phyloP scores from a whole-genome alignment of 768 basidiomycete species.

The Rhizopogon sp. region DNA sequence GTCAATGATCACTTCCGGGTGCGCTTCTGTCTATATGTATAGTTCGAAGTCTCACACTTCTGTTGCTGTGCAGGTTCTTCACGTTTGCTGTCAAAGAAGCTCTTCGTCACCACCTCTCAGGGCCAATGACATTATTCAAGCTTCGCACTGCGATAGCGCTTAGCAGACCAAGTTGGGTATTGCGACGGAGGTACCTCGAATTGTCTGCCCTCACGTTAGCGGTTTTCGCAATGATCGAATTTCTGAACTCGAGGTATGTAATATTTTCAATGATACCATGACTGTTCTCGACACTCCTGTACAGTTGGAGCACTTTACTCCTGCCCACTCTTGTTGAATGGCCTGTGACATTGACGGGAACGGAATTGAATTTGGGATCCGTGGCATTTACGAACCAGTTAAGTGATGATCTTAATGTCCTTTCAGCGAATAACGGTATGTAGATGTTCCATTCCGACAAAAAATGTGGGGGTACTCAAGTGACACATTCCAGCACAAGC shows the following conservation, averaged over 20 bases:
- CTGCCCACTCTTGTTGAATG: background rate
- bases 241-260: background rate
- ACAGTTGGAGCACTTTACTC: conserved; percentile 1
- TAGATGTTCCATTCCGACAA: too few species aligned
- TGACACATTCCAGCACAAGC: background rate
- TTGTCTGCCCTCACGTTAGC: background rate
- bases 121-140: background rate
- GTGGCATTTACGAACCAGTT: background rate
- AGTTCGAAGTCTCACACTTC: background rate
- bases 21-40: background rate
- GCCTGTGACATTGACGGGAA: background rate
- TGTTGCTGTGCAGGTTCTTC: background rate
- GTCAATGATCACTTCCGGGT: background rate
- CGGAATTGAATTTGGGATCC: background rate
- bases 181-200: background rate
- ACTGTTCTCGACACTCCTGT: background rate
- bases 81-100: background rate
- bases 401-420: background rate
- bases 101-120: background rate
- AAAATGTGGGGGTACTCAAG: background rate
- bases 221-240: background rate
- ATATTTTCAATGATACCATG: background rate
- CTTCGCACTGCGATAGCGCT: background rate
- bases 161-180: background rate
- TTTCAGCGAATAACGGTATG: background rate